Evolutionary conservation across 1,284 basidiomycete genomes (phyloP), one percentile per base, ranked within the genome.

Genomic region (Naganishia sp.): DNA sequence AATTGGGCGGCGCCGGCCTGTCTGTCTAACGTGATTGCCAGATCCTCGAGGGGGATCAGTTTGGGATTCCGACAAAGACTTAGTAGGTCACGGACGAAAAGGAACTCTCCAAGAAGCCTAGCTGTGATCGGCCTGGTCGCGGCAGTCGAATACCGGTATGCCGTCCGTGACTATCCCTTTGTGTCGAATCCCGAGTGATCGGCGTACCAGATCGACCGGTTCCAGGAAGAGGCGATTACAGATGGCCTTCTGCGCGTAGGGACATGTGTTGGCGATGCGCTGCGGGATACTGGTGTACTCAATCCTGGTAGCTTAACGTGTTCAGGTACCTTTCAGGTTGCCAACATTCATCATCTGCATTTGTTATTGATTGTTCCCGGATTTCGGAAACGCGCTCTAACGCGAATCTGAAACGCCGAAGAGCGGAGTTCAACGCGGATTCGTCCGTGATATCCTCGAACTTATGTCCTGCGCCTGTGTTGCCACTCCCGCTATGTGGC

Each of bases 361-460:
- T 39, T 39, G 35, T 39, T 39, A 39, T 39, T 39, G 35, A 39
- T 39, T 9, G 35, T 31, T 17, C 21, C 18, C 52, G 35, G 52
- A 32, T 39, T 41, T 18, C 52, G 11, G 35, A 53, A 54, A 54
- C 52, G 52, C 52, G 52, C 18, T 41, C 11, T 18, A 54, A 41
- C 52, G 52, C 52, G 52, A 53, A 21, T 18, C 52, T 54, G 52
- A 54, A 54, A 54, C 35, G 52, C 41, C 32, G 52, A 17, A 39
- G 11, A 23, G 31, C n/a, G 18, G 18, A 23, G 18, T 23, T 2
- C 0, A 10, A 3, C 35, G 35, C 35, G 7, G 13, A 6, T 9
- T 13, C 13, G 7, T 39, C 35, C 35, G 35, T 9, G 7, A 13
- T 6, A 13, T 0, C 10, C 35, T 13, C 13, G 35, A 39, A 39